phyloP scores from a whole-genome alignment of 1,284 basidiomycete genomes.

The Boletus sp. region DNA sequence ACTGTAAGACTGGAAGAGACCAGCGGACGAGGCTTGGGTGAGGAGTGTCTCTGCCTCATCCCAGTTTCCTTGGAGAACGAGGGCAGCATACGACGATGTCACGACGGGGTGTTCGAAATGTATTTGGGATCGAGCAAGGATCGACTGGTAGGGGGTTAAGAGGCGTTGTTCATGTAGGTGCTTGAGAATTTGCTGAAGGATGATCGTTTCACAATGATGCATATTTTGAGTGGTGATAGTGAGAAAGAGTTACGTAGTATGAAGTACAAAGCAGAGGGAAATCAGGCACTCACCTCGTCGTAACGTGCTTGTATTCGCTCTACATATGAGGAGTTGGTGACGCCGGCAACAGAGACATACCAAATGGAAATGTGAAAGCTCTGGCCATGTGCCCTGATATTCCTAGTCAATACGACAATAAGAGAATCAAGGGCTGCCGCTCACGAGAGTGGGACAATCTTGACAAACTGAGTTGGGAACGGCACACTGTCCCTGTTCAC shows the following conservation, averaged over 20 bases:
- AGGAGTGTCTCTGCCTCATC: slow-evolving; percentile 59
- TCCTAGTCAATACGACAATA: slow-evolving; percentile 2
- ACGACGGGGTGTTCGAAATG: slow-evolving; percentile 74
- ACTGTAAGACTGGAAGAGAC: slow-evolving; percentile 65
- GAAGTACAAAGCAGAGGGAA: neutral
- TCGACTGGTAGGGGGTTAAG: slow-evolving; percentile 64
- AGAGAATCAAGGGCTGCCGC: slow-evolving; percentile 29
- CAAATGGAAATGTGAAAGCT: slow-evolving; percentile 81
- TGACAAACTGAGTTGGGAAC: slow-evolving; percentile 69
- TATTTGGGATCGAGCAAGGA: slow-evolving; percentile 59
- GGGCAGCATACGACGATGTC: slow-evolving; percentile 62
- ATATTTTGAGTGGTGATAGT: neutral
- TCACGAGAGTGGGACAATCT: slow-evolving; percentile 74
- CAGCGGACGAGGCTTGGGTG: slow-evolving; percentile 50
- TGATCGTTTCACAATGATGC: slow-evolving; percentile 60
- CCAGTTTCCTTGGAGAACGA: slow-evolving; percentile 74
- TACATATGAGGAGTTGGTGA: slow-evolving; percentile 58
- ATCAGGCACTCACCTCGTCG: slow-evolving; percentile 58
- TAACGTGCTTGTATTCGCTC: slow-evolving; percentile 53
- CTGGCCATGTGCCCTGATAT: slow-evolving; percentile 65
- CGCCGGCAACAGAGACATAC: slow-evolving; percentile 66
- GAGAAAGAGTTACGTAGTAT: neutral
- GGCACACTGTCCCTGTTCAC: slow-evolving; percentile 56
- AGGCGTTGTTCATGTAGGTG: slow-evolving; percentile 79
- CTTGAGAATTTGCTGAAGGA: slow-evolving; percentile 74